These are phyloP conservation scores for Chalciporus sp. DNA, from an alignment of 1,284 basidiomycete genomes.

Conservation along the genomic window DNA sequence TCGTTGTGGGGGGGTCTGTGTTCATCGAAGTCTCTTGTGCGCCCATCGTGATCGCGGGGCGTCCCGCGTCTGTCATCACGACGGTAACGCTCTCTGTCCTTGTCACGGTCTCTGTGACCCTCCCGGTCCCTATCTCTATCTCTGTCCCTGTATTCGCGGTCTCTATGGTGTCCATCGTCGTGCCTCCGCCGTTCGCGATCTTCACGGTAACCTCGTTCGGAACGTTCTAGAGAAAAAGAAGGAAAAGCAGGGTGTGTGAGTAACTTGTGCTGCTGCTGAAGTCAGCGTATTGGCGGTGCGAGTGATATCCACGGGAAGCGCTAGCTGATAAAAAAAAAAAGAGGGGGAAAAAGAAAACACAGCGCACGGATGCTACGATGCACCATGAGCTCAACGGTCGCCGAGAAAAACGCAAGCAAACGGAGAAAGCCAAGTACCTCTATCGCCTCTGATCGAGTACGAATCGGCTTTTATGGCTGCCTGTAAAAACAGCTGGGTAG, in stretches of 20 bases:
- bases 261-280: constrained; percentile 45
- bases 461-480: constrained; percentile 31
- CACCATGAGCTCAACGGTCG: constrained; percentile 61
- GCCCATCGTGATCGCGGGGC: constrained; percentile 40
- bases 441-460: constrained; percentile 35
- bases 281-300: constrained; percentile 40
- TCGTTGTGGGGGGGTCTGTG: constrained; percentile 45
- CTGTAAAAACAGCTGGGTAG: constrained; percentile 30
- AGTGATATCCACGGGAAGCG: constrained; percentile 40
- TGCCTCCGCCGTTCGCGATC: constrained; percentile 56
- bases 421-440: constrained; percentile 38
- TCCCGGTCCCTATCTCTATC: constrained; percentile 45
- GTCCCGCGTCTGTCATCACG: constrained; percentile 43
- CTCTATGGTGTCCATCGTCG: constrained; percentile 52
- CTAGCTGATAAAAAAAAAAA: constrained; percentile 58
- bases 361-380: constrained; percentile 55
- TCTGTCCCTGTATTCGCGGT: constrained; percentile 48
- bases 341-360: constrained; percentile 49
- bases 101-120: constrained; percentile 42
- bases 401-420: constrained; percentile 26
- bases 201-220: constrained; percentile 56
- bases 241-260: constrained; percentile 49
- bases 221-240: constrained; percentile 43
- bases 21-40: constrained; percentile 46
- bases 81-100: constrained; percentile 42